Base-by-base conservation (phyloP, 1,284 basidiomycete genomes). In the Xerocomus amazonicus region DNA sequence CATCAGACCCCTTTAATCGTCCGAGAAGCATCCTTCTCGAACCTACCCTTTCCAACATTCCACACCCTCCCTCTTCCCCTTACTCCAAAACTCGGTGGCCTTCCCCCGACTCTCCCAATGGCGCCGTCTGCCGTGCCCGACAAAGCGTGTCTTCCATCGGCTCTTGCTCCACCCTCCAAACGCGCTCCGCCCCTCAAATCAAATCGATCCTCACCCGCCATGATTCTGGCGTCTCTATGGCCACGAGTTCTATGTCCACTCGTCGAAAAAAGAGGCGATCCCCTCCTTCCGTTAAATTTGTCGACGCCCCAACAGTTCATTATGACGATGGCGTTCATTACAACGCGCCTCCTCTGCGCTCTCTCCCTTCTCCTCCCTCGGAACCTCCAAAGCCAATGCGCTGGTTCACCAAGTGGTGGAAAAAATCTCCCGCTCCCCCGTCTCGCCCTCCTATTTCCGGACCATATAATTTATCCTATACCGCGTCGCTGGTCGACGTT, bases 211-310 rank as follows among this genome's bases (percentile, higher is more conserved):
- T 67, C 42, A 50, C 68, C n/a, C 61, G 67, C 39, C 66, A 63
- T 41, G 63, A 66, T 35, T 70, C 64, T 32, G 66, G 67, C 43
- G 41, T 70, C 41, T 67, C 67, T 27, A 62, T 67, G 54, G 56
- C 56, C 43, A 67, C 70, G 26, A 67, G 62, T 39, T 63, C 71
- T 31, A 50, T 46, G 39, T 57, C 54, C 26, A 44, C 54, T 14
- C 53, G 61, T 34, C 56, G 68, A 10, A 63, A 57, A 47, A 70
- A 59, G 53, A 67, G 55, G 34, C 68, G 67, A 9, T 66, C 68
- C 6, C 58, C 72, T 9, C 61, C 71, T 1, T 76, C 73, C 16
- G 74, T 75, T 19, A 75, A 75, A 57, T 75, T 74, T 54, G 67
- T 73, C 28, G 71, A 73, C 52, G 58, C 64, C 33, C 73, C 73